Evolutionary conservation across 129 eudicot species (phyloP), one percentile per base, ranked within the genome.

Genomic region (Tagetes patula): DNA sequence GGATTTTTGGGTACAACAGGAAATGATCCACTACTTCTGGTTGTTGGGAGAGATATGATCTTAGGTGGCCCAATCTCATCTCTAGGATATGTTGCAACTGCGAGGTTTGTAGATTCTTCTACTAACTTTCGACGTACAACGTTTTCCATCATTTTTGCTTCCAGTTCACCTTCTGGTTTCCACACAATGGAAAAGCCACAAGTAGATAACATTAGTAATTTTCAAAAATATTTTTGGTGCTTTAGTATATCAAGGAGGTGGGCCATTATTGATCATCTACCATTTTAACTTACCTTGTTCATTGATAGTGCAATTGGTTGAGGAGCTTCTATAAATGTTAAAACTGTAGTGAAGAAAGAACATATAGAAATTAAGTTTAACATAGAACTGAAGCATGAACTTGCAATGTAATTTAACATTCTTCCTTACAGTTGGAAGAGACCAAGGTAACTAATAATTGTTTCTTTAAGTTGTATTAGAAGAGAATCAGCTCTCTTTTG

Each of bases 11-110:
- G 88, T 50, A 87, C 83, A 69, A 96, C 97, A 46, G 94, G 88
- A 76, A 81, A 95, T n/a, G 99, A 81, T 14, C 99, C 99, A 65
- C 99, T 95, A 64, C 99, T 87, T 80, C 91, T 79, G 40, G 76
- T 85, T 75, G 84, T 85, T 42, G 92, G 98, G 70, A 87, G 79
- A 67, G 86, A 59, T 53, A 67, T 76, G 58, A 77, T 48, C 60
- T 65, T 79, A 36, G 78, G 73, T 54, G 69, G 78, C 42, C 73
- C 77, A 33, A 43, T 52, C 30, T 67, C 77, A 3, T 70, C 70
- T 20, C 64, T 66, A 39, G 74, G 84, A 58, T 75, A 32, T 55
- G 93, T 85, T 40, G 73, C 50, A 12, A 95, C 96, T 67, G 80
- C 86, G 32, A 93, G 85, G 55, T 93, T 89, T 65, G 70, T 75